These are phyloP conservation scores for Penicillium griseofulvum DNA, from an alignment of 2,329 filamentous ascomycete genomes.

Conservation along the genomic window DNA sequence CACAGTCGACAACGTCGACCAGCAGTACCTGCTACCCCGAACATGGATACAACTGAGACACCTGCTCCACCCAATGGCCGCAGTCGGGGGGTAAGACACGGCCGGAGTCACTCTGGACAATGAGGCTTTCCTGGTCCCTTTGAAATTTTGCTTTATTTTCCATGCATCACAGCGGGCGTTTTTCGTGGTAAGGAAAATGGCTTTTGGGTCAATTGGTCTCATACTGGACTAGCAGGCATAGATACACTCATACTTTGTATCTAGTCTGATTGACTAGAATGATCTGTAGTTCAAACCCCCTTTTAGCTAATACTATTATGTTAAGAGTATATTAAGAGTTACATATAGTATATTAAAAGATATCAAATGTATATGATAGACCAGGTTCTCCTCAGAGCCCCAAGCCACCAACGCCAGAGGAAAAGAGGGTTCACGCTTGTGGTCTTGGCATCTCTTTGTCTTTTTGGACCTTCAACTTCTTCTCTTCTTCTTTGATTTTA, in stretches of 20 bases:
- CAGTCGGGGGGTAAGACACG: conserved; percentile 19
- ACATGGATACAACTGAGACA: conserved; percentile 24
- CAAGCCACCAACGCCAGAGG: not conserved
- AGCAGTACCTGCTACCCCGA: conserved; percentile 14
- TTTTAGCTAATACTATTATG: too few relatives aligned
- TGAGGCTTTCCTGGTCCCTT: not conserved
- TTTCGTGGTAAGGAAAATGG: not conserved
- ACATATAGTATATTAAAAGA: too few relatives aligned
- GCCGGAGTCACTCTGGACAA: conserved; percentile 21
- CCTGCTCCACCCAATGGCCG: conserved; percentile 18
- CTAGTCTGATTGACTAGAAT: not conserved
- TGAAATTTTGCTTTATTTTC: conserved; percentile 1
- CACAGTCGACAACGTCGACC: conserved; percentile 24
- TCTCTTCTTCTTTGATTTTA: too few relatives aligned
- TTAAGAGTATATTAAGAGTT: too few relatives aligned
- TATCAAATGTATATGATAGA: too few relatives aligned
- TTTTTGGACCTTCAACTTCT: too few relatives aligned
- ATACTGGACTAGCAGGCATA: not conserved
- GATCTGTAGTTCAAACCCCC: not conserved
- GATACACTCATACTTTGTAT: not conserved
- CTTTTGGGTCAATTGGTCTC: not conserved
- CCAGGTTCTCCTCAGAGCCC: too few relatives aligned
- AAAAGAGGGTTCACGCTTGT: not conserved
- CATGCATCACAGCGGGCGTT: conserved; percentile 17
- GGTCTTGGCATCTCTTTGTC: not conserved